A percentile compares a stretch with the other conserved stretches of the same genome.
Evolutionary conservation across 345 rosid genomes (phyloP).

Genomic region (Kandelia obovata): DNA sequence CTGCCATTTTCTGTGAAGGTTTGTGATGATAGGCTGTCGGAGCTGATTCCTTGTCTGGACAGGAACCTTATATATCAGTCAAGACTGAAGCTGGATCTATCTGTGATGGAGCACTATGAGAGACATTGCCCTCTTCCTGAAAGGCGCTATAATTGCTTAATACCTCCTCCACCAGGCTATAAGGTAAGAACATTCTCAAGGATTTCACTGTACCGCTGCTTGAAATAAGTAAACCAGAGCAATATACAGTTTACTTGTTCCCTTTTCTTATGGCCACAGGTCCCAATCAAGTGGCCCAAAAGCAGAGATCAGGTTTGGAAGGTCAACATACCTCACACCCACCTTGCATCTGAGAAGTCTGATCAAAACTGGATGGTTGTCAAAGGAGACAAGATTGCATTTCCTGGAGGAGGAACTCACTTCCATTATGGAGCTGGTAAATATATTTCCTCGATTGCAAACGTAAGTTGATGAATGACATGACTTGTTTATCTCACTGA

Average conservation of each 20-base stretch:
- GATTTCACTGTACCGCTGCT: neutral
- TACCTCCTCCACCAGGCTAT: conserved; percentile 96
- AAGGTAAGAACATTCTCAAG: conserved; percentile 41
- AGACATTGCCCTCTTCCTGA: conserved; percentile 95
- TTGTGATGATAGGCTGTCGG: conserved; percentile 93
- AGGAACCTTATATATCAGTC: conserved; percentile 82
- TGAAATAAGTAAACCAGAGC: conserved; percentile 4
- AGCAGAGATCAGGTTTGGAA: conserved; percentile 99
- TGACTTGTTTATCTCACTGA: neutral
- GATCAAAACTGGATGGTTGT: conserved; percentile 99
- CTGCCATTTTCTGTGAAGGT: conserved; percentile 44
- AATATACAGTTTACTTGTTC: neutral
- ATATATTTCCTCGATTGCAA: conserved; percentile 88
- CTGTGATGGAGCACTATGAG: conserved; percentile 97
- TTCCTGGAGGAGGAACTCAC: conserved; percentile 99
- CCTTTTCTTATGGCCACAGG: conserved; percentile 31
- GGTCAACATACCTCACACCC: conserved; percentile 97
- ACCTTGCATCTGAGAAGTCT: conserved; percentile 94
- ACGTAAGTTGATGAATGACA: conserved; percentile 46
- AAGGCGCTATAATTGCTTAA: conserved; percentile 87
- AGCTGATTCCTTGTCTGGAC: conserved; percentile 92
- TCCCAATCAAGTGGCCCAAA: conserved; percentile 97
- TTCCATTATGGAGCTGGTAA: conserved; percentile 98
- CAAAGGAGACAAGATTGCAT: conserved; percentile 82
- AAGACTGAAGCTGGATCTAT: conserved; percentile 91